phyloP scores from a whole-genome alignment of 371 early-diverging fungal species.

The Mucor sp. region DNA sequence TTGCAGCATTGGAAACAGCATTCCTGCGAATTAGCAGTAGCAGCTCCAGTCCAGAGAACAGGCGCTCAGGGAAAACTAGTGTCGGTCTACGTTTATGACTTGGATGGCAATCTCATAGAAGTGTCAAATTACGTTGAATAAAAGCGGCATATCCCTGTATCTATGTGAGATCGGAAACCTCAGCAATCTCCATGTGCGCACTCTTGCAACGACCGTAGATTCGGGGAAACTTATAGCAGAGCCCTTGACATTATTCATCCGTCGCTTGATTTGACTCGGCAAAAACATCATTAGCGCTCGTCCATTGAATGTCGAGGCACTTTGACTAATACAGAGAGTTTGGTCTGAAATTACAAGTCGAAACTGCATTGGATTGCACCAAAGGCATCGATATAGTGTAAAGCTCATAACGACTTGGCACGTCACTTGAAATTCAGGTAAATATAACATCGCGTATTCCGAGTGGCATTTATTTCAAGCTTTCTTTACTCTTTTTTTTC shows the following conservation, averaged over 20 bases:
- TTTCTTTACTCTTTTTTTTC: neutral
- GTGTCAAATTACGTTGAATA: slow-evolving; percentile 5
- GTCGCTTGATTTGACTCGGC: neutral
- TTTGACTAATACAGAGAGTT: neutral
- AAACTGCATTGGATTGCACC: neutral
- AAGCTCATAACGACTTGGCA: neutral
- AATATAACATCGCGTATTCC: neutral
- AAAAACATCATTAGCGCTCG: neutral
- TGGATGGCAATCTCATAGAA: slow-evolving; percentile 21
- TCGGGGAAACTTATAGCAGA: too few relatives aligned
- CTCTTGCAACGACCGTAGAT: neutral
- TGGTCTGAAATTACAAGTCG: neutral
- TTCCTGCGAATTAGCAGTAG: neutral
- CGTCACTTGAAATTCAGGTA: neutral
- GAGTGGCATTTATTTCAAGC: neutral
- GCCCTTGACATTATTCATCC: neutral
- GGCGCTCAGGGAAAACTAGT: slow-evolving; percentile 7
- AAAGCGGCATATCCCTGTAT: too few relatives aligned
- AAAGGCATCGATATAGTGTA: too few relatives aligned
- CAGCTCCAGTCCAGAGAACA: slow-evolving; percentile 8
- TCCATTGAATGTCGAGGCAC: neutral
- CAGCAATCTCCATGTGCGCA: neutral
- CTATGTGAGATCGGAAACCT: neutral
- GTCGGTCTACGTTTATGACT: slow-evolving; percentile 18
- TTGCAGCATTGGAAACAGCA: slow-evolving; percentile 19